Base-by-base conservation (phyloP, 2,329 filamentous ascomycete genomes). In the Alternaria panax region DNA sequence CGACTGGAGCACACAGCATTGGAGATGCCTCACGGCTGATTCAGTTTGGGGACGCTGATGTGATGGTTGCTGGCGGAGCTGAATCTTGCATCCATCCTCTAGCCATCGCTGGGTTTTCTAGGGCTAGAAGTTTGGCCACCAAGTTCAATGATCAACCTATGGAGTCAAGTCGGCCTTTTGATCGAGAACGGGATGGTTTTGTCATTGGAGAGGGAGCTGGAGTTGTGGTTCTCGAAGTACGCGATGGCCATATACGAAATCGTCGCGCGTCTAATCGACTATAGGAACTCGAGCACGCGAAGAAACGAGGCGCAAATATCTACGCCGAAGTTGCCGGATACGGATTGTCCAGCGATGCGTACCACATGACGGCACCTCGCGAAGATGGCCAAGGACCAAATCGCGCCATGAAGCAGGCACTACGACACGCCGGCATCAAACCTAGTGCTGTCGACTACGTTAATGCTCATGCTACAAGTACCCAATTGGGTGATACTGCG, bases 1-100 rank as follows among this genome's bases (percentile, higher is more conserved):
- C 95, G 0, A 99, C 95, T 0, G 95, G 95, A 11, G 92, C 94
- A 1, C 95, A 99, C 80, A 93, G 93, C 1, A 89, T 99, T 50
- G 95, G 94, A 18, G 95, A 99, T 76, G 95, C 95, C 6, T 89
- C 91, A n/a, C 88, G 94, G 18, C 92, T 97, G 75, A 94, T 99
- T 62, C 87, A 90, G n/a, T 89, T 89, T 72, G 93, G 93, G 7
- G 94, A 98, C 75, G 94, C 94, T 45, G 86, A 97, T 76, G 90
- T 98, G 54, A 98, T 99, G 93, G 81, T 99, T 8, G 93, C 95
- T n/a, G 95, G 95, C 41, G 94, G 94, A 27, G 88, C 94, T 8
- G 95, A 99, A 79, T 93, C 94, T 0, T 99, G 95, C 76, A 94
- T 99, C 56, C 94, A 99, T 74, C 95, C 95, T 9, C 84, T 99